A percentile compares a stretch with the other conserved stretches of the same genome.
These are phyloP conservation scores for Auriscalpium microsporum DNA, from an alignment of 768 basidiomycete genomes.

Conservation along the genomic window DNA sequence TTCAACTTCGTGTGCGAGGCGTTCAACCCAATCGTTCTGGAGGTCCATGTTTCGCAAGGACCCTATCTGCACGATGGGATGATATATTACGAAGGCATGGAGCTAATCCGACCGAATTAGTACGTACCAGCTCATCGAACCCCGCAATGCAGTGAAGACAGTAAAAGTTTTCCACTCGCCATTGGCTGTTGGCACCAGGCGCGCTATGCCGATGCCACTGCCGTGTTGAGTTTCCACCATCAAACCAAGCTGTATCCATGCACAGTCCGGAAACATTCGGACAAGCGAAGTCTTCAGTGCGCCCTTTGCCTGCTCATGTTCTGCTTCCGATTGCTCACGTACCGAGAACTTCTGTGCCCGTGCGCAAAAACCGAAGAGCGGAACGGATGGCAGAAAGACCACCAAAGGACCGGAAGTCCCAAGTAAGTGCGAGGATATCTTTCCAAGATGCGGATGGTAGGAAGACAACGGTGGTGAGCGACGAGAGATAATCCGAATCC, in stretches of 20 bases:
- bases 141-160: conserved; percentile 27
- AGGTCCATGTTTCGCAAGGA: conserved; percentile 24
- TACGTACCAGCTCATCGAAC: conserved; percentile 17
- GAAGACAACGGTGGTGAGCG: conserved; percentile 18
- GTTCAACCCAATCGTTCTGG: conserved; percentile 26
- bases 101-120: too few species aligned
- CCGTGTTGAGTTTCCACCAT: conserved; percentile 27
- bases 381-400: background rate
- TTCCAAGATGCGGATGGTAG: conserved; percentile 31
- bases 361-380: background rate
- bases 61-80: conserved; percentile 28
- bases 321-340: conserved; percentile 21
- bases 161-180: conserved; percentile 29
- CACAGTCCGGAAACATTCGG: conserved; percentile 12
- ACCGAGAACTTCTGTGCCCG: conserved; percentile 23
- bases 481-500: background rate
- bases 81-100: conserved; percentile 18
- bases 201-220: conserved; percentile 27
- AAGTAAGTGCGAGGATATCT: conserved; percentile 36
- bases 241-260: conserved; percentile 29
- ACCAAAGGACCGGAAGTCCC: conserved; percentile 31
- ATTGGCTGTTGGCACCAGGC: conserved; percentile 20
- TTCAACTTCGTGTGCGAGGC: conserved; percentile 18
- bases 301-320: conserved; percentile 18
- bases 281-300: conserved; percentile 19